These are phyloP conservation scores for Pseudocercospora fijiensis DNA, from an alignment of 2,329 filamentous ascomycete species.

Conservation along the genomic window DNA sequence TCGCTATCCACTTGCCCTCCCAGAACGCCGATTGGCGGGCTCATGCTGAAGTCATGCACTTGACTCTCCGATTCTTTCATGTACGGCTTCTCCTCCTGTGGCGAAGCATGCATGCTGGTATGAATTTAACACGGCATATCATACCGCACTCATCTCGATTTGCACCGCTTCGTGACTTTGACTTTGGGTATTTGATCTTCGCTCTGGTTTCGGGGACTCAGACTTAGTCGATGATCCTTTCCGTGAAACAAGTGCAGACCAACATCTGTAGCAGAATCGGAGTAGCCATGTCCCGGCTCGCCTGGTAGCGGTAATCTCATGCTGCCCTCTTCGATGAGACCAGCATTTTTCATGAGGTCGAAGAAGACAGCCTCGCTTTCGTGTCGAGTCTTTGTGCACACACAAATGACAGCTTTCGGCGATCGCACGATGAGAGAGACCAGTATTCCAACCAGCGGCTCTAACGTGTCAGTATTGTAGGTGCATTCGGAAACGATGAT, in stretches of 20 bases:
- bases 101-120: neutral
- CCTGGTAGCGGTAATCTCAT: conserved; percentile 37
- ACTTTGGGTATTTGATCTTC: conserved; percentile 31
- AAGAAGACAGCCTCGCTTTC: conserved; percentile 67
- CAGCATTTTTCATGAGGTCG: conserved; percentile 51
- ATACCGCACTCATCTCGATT: conserved; percentile 18
- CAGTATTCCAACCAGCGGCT: conserved; percentile 61
- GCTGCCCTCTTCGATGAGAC: conserved; percentile 34
- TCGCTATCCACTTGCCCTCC: neutral
- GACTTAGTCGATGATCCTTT: conserved; percentile 33
- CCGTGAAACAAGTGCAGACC: conserved; percentile 39
- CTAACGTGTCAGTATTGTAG: conserved; percentile 68
- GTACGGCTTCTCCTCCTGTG: neutral
- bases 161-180: conserved; percentile 15
- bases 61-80: neutral
- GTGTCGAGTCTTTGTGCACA: conserved; percentile 68
- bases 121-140: neutral
- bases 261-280: conserved; percentile 39
- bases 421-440: conserved; percentile 48
- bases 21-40: neutral
- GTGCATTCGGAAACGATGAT: conserved; percentile 70
- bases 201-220: conserved; percentile 34
- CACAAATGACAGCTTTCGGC: conserved; percentile 53
- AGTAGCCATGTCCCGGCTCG: conserved; percentile 38
- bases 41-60: neutral